Conservation (phyloP, 139 green algal species). For the Micractinium sp. region DNA sequence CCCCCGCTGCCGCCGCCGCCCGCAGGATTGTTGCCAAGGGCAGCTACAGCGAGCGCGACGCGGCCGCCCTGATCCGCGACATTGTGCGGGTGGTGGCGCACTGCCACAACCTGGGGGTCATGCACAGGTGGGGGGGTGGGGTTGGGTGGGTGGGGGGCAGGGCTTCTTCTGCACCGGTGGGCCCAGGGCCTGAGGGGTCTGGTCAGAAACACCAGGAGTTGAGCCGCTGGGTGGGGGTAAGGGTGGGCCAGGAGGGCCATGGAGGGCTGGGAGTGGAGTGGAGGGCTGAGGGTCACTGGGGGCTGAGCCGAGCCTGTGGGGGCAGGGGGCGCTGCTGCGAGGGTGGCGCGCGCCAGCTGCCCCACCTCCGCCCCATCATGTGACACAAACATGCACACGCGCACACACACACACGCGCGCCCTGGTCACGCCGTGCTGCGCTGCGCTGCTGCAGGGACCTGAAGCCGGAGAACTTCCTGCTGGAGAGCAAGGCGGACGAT, state of each 20-base stretch:
- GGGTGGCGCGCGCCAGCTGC: no score
- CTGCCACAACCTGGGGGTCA: constrained; percentile 95
- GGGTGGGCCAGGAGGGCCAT: no score
- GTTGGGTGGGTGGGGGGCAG: neutral
- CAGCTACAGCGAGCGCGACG: constrained; percentile 81
- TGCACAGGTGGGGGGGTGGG: constrained; percentile 69
- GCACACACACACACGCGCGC: neutral
- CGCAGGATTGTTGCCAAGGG: constrained; percentile 30
- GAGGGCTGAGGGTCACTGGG: no score
- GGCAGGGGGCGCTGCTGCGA: no score
- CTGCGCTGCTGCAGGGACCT: constrained; percentile 66
- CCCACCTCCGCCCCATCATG: no score
- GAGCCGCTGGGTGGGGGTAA: no score
- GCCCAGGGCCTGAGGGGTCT: neutral
- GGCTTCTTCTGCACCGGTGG: neutral
- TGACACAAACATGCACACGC: neutral
- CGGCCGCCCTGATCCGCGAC: constrained; percentile 81
- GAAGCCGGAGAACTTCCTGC: constrained; percentile 98
- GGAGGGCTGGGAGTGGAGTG: no score
- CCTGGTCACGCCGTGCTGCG: no score
- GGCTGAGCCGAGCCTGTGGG: no score
- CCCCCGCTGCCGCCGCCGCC: neutral
- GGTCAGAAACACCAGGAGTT: no score
- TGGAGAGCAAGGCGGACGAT: constrained; percentile 70
- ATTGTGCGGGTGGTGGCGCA: constrained; percentile 93